Evolutionary conservation across 805 yeast genomes (phyloP).

Genomic region (Pichia rugopelliculosa): DNA sequence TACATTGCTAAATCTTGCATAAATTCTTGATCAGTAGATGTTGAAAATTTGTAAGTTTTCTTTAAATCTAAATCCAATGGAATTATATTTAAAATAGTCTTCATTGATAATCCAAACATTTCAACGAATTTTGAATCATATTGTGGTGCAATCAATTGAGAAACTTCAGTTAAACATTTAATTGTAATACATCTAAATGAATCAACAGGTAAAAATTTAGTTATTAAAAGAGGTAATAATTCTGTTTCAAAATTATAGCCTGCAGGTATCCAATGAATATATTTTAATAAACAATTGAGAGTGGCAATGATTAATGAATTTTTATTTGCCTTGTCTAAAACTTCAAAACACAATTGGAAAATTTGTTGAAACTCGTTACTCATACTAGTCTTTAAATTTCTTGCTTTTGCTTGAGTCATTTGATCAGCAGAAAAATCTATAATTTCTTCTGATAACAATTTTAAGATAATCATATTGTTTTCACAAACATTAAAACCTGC

Average conservation of each 20-base stretch:
- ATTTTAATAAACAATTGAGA: constrained; percentile 70
- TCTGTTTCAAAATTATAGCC: constrained; percentile 87
- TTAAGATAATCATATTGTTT: constrained; percentile 90
- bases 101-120: constrained; percentile 69
- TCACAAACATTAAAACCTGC: constrained; percentile 92
- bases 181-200: constrained; percentile 79
- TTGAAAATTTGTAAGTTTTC: constrained; percentile 64
- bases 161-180: constrained; percentile 89
- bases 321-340: constrained; percentile 80
- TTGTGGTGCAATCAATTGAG: constrained; percentile 54
- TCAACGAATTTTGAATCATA: constrained; percentile 52
- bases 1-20: constrained; percentile 93
- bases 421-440: constrained; percentile 94
- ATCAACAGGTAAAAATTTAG: constrained; percentile 67
- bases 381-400: constrained; percentile 74
- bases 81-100: constrained; percentile 56
- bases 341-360: constrained; percentile 88
- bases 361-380: constrained; percentile 88
- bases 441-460: constrained; percentile 87
- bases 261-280: constrained; percentile 90
- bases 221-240: constrained; percentile 60
- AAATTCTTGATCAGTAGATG: constrained; percentile 82
- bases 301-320: constrained; percentile 82
- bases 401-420: constrained; percentile 93
- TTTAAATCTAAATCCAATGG: constrained; percentile 70